These are phyloP conservation scores for Cavenderia fasciculata DNA, from an alignment of 78 protist genomes.

Conservation along the genomic window DNA sequence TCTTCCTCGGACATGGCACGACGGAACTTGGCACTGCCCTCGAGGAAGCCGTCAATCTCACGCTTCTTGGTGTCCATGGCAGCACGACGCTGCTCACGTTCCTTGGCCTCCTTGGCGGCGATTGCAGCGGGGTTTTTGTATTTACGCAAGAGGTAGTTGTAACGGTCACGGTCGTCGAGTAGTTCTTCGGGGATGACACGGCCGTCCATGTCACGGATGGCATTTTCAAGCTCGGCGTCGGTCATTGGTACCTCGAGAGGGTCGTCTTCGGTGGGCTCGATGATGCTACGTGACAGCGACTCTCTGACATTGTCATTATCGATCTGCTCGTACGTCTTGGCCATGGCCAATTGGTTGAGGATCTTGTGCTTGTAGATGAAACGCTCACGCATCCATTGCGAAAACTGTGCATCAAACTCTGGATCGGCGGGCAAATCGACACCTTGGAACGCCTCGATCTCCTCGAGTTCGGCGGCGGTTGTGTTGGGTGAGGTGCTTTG, in stretches of 20 bases:
- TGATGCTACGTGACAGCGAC: background rate
- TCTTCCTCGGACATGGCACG: background rate
- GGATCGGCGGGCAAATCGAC: too few species aligned
- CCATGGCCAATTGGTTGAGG: constrained; percentile 1
- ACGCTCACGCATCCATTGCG: too few species aligned
- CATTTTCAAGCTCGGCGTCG: background rate
- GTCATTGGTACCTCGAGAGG: background rate
- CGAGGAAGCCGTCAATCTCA: background rate
- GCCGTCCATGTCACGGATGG: background rate
- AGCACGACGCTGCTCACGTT: background rate
- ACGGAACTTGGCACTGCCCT: background rate
- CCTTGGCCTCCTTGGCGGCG: background rate
- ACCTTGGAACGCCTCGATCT: too few species aligned
- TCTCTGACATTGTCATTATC: background rate
- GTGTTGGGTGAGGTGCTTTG: too few species aligned
- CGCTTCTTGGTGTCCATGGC: background rate
- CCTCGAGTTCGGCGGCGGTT: too few species aligned
- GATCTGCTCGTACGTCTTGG: background rate
- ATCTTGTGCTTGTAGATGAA: background rate
- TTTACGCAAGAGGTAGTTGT: constrained; percentile 4
- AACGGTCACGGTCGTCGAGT: background rate
- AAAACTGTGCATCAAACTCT: too few species aligned
- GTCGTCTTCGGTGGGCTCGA: background rate
- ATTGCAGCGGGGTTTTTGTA: background rate
- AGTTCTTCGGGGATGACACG: background rate